Percentiles rank a stretch among this genome's conserved stretches.
Evolutionary conservation across 768 basidiomycete genomes (phyloP).

Genomic region (Kwoniella botswanensis): DNA sequence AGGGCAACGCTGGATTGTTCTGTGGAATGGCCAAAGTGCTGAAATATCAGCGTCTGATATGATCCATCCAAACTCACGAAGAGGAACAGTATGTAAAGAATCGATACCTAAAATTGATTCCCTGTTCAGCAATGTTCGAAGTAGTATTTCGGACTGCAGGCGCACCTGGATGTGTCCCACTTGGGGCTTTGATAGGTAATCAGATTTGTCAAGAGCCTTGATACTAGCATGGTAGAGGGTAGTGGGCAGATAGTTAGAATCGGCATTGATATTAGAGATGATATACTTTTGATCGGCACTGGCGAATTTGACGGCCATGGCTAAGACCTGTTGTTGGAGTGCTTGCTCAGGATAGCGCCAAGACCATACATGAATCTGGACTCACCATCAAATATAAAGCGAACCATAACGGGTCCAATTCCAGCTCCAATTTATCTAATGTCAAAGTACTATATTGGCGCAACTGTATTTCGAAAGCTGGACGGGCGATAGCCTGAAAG

Average conservation of each 20-base stretch:
- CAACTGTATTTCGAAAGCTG: neutral
- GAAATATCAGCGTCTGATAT: neutral
- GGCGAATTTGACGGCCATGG: slow-evolving; percentile 19
- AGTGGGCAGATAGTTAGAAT: neutral
- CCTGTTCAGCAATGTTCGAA: neutral
- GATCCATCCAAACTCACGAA: slow-evolving; percentile 21
- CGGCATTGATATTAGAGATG: neutral
- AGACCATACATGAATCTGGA: neutral
- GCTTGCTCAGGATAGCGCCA: neutral
- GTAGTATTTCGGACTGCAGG: neutral
- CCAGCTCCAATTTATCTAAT: neutral
- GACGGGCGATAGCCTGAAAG: slow-evolving; percentile 4
- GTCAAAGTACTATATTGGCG: neutral
- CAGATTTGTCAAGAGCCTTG: slow-evolving; percentile 8
- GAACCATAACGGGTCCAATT: slow-evolving; percentile 25
- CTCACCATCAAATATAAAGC: slow-evolving; percentile 30
- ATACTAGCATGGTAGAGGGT: slow-evolving; percentile 26
- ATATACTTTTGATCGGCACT: neutral
- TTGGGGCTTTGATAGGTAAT: slow-evolving; percentile 24
- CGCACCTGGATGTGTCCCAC: slow-evolving; percentile 31
- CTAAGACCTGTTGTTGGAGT: slow-evolving; percentile 14
- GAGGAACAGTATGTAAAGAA: slow-evolving; percentile 27
- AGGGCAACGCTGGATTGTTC: slow-evolving; percentile 22
- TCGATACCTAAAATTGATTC: slow-evolving; percentile 9
- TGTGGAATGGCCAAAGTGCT: slow-evolving; percentile 30